Base-by-base conservation (phyloP, 768 basidiomycete genomes). In the Lentinus brumalis region DNA sequence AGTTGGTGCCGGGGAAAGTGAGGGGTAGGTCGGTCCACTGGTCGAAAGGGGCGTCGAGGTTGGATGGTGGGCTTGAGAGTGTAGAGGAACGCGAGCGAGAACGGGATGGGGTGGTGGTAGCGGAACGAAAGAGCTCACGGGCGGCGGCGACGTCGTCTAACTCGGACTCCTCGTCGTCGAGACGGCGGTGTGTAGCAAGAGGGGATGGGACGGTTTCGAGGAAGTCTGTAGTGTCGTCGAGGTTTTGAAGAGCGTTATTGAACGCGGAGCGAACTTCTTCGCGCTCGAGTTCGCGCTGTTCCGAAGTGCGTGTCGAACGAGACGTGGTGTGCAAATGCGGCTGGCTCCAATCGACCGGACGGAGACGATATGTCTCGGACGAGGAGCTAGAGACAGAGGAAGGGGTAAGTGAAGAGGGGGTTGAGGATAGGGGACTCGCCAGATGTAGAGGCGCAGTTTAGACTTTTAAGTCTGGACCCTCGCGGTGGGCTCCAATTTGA, bases 401-500 rank as follows among this genome's bases (percentile, higher is more conserved):
- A 5, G 14, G 38, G 35, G 42, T 16, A 14, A 44, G 42, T 16
- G 42, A 39, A 40, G 51, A 35, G 31, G 18, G 35, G 35, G 35
- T 1, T 7, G 3, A 3, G 6, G 35, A 35, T 35, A 35, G 6
- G 18, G 14, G 50, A 26, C 57, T 59, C 42, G 57, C 51, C 57
- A 9, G 32, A 11, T 12, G 16, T 42, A 42, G 12, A 11, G 18
- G 9, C 35, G 3, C 41, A n/a, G n/a, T 26, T 26, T 26, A n/a
- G 21, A 26, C 21, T 26, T 26, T 26, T 26, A 26, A 18, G 12
- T 10, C 26, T 32, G 26, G 53, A 32, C 58, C 58, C 58, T 59
- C 52, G 58, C 58, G 58, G 58, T 59, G 58, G 58, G 58, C 58
- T 59, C 58, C 58, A 59, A 46, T 7, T 31, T 60, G 52, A 59